Evolutionary conservation across 2,329 filamentous ascomycete species (phyloP), one percentile per base, ranked within the genome.

Genomic region (Colletotrichum acutatum): DNA sequence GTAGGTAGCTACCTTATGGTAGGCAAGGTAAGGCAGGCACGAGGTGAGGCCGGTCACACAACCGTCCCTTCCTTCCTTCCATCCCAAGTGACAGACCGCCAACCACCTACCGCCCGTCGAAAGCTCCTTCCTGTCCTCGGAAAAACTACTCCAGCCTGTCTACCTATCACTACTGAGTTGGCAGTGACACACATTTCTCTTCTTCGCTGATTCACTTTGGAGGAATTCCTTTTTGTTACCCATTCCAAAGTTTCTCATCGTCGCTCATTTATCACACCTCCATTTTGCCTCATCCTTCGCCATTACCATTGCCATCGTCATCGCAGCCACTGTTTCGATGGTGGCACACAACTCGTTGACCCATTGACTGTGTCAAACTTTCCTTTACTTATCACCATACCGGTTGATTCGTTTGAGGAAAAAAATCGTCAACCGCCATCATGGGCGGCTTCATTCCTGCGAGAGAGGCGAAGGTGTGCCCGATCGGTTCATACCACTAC

Each of bases 401-500:
- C 14, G 22, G 24, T 52, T 37, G 37, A 63, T 11, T 34, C 22
- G 3, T 49, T 16, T 32, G n/a, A 14, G 62, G 34, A 26, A 12
- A 28, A 14, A 24, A 49, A 11, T 32, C 4, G 16, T 19, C 34
- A 59, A 26, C 49, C 56, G 58, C 72, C 58, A 46, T n/a, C 49
- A 72, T 74, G 69, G 22, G 61, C 24, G 37, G 56, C 42, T 63
- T 52, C 19, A 62, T 72, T 19, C 54, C 58, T 9, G 26, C 49
- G 9, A 64, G 46, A 22, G 46, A 14, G 46, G 52, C 5, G 28
- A 54, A 24, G 53, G 68, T 26, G 5, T 64, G 61, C 61, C n/a
- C 46, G n/a, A 32, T 24, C 30, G 61, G 49, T 28, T 9, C 80
- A 74, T 87, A 84, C 74, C 62, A 72, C 28, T 89, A 86, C 74